A percentile compares a stretch with the other conserved stretches of the same genome.
Conservation (phyloP, 805 yeast species). For the Saccharomycopsis schoenii region DNA sequence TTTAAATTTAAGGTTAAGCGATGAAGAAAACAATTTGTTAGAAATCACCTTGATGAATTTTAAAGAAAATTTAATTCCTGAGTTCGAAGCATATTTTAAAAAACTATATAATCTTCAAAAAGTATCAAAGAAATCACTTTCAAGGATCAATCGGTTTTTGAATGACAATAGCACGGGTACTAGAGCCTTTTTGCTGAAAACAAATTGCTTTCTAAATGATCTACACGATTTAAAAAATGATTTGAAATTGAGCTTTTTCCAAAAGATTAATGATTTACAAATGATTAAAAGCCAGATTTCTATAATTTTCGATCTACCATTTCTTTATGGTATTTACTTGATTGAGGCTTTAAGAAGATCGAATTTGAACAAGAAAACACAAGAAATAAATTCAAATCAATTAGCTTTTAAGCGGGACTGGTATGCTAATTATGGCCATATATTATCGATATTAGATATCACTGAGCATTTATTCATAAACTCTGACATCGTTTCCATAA, state of each 20-base stretch:
- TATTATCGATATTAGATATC: not conserved
- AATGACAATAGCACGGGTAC: not conserved
- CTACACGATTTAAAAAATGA: conserved; percentile 19
- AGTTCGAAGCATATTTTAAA: not conserved
- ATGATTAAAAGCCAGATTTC: conserved; percentile 26
- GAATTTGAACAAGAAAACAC: conserved; percentile 36
- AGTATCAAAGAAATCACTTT: not conserved
- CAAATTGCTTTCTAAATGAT: not conserved
- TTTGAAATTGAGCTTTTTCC: conserved; percentile 17
- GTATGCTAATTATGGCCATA: not conserved
- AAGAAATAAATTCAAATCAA: not conserved
- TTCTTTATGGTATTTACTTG: conserved; percentile 59
- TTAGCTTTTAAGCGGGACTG: not conserved
- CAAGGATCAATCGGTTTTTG: not conserved
- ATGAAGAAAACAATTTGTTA: not conserved
- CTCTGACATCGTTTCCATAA: not conserved
- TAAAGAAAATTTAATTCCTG: not conserved
- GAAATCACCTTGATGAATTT: not conserved
- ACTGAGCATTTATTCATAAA: not conserved
- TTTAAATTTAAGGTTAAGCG: not conserved
- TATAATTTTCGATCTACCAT: conserved; percentile 52
- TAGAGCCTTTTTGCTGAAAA: conserved; percentile 3
- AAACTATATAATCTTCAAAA: not conserved
- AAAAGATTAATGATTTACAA: conserved; percentile 23
- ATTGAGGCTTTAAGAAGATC: conserved; percentile 47